These are phyloP conservation scores for Emericellopsis atlantica DNA, from an alignment of 2,329 filamentous ascomycete species.

Conservation along the genomic window DNA sequence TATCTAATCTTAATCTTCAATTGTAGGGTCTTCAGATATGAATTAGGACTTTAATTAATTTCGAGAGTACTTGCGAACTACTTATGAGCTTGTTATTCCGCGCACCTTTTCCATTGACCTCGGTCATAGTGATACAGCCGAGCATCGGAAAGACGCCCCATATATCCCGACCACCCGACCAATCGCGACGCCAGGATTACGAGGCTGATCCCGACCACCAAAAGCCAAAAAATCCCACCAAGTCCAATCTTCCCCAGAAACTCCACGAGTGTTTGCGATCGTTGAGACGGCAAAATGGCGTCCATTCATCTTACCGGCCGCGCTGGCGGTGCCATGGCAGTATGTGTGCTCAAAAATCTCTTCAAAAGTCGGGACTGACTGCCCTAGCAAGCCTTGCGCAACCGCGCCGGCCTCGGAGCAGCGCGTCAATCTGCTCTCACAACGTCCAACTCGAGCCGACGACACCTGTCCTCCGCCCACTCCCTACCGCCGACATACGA, in stretches of 20 bases:
- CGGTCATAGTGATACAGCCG: too few relatives aligned
- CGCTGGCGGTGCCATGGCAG: conserved; percentile 33
- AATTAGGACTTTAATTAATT: background rate
- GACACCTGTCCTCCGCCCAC: conserved; percentile 24
- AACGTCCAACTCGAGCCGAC: conserved; percentile 14
- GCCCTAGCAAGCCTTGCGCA: conserved; percentile 23
- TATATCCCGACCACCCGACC: too few relatives aligned
- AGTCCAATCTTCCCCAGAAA: background rate
- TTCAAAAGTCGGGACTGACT: background rate
- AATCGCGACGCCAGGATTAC: too few relatives aligned
- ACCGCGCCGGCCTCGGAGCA: conserved; percentile 17
- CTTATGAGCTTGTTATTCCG: too few relatives aligned
- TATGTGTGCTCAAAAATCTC: conserved; percentile 10
- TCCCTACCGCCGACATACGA: conserved; percentile 60
- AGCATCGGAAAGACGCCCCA: too few relatives aligned
- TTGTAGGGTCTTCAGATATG: background rate
- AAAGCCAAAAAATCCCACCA: conserved; percentile 7
- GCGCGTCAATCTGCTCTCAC: conserved; percentile 12
- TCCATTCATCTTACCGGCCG: conserved; percentile 36
- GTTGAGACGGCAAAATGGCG: conserved; percentile 25
- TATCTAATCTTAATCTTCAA: too few relatives aligned
- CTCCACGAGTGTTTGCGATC: background rate
- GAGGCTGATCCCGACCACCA: conserved; percentile 7
- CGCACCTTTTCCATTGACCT: too few relatives aligned
- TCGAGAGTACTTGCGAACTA: too few relatives aligned